phyloP scores from a whole-genome alignment of 352 stramenopile genomes.

The Phytophthora melonis region DNA sequence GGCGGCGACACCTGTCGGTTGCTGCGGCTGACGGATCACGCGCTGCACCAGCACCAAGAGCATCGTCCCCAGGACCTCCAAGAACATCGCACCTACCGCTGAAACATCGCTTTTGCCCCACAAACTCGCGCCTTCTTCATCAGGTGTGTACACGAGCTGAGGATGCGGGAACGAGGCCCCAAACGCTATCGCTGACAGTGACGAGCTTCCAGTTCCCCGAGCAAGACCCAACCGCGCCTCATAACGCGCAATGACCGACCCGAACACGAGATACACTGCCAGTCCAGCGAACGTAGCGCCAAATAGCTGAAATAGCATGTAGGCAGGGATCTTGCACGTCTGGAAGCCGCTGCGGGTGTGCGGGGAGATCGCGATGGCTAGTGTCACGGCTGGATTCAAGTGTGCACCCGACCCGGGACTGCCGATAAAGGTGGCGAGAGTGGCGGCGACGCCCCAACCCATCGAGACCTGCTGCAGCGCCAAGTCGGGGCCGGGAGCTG shows the following conservation, averaged over 20 bases:
- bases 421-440: slow-evolving; percentile 60
- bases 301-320: slow-evolving; percentile 64
- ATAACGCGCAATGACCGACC: slow-evolving; percentile 55
- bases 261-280: slow-evolving; percentile 60
- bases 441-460: slow-evolving; percentile 53
- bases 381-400: slow-evolving; percentile 74
- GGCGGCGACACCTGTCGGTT: slow-evolving; percentile 27
- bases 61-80: slow-evolving; percentile 68
- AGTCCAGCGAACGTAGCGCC: slow-evolving; percentile 56
- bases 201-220: slow-evolving; percentile 43
- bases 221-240: slow-evolving; percentile 51
- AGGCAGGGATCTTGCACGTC: slow-evolving; percentile 61
- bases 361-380: slow-evolving; percentile 56
- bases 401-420: slow-evolving; percentile 66
- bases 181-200: slow-evolving; percentile 74
- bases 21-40: slow-evolving; percentile 46
- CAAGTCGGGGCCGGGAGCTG: slow-evolving; percentile 15
- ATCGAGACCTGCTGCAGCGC: slow-evolving; percentile 30
- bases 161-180: slow-evolving; percentile 77
- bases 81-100: slow-evolving; percentile 45
- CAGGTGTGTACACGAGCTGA: slow-evolving; percentile 35
- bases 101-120: slow-evolving; percentile 47
- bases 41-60: slow-evolving; percentile 75
- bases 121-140: slow-evolving; percentile 7
- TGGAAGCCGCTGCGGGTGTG: slow-evolving; percentile 37